Evolutionary conservation across 1,284 basidiomycete species (phyloP).

Genomic region (Ceratobasidium papillatum): DNA sequence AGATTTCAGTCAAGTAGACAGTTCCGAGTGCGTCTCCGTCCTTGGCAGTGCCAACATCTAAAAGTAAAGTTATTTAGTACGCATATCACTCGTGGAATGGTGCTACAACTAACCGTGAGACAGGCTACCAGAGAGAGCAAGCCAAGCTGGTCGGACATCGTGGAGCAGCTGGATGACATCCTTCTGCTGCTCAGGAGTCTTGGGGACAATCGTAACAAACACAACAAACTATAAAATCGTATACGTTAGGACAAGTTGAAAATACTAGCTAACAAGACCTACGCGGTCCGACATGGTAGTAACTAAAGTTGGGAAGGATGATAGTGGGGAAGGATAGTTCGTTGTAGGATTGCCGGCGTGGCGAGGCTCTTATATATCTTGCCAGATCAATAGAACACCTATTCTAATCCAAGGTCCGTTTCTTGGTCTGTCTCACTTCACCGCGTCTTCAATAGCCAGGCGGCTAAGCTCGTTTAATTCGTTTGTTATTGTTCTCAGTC

Average conservation of each 20-base stretch:
- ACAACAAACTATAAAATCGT: constrained; percentile 9
- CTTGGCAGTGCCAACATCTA: constrained; percentile 35
- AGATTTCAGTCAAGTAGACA: constrained; percentile 38
- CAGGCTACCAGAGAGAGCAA: constrained; percentile 33
- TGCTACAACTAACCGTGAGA: constrained; percentile 13
- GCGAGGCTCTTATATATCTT: background rate
- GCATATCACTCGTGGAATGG: background rate
- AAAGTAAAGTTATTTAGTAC: background rate
- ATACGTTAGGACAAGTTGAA: background rate
- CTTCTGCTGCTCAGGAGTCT: constrained; percentile 39
- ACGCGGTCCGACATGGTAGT: constrained; percentile 36
- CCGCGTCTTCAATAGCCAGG: constrained; percentile 20
- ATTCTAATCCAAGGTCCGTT: background rate
- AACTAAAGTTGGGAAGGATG: background rate
- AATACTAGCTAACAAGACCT: background rate
- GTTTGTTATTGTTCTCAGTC: constrained; percentile 29
- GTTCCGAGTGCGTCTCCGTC: constrained; percentile 34
- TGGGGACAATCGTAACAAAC: constrained; percentile 37
- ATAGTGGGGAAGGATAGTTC: background rate
- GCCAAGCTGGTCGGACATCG: constrained; percentile 37
- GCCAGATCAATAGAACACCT: background rate
- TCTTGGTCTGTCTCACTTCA: constrained; percentile 24
- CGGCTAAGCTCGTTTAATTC: constrained; percentile 20
- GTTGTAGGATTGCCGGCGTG: background rate
- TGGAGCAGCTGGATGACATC: constrained; percentile 36